Evolutionary conservation across 805 yeast genomes (phyloP), one percentile per base, ranked within the genome.

Genomic region (Hanseniaspora nectarophila): DNA sequence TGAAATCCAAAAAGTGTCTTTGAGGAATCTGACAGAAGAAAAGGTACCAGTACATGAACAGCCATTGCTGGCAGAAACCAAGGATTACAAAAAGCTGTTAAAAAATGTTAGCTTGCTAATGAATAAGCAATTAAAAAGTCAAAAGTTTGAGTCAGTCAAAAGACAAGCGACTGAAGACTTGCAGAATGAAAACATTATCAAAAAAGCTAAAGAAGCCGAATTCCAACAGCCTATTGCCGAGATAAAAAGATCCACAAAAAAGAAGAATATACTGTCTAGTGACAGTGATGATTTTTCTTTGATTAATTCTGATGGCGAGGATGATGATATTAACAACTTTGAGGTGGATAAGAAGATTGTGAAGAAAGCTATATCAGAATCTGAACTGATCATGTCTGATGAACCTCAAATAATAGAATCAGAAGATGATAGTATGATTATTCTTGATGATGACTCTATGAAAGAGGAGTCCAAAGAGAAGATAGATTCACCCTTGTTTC

Each of bases 111-210:
- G 45, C 18, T 21, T 31, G 18, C 26, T 45, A 29, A 21, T 47
- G 35, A 47, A 39, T n/a, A 47, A 47, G 21, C 44, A 39, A 20
- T 12, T 47, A 5, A 47, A 39, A 47, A 39, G 31, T 23, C 44
- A 38, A 39, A 28, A 40, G 2, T 8, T 16, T 18, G 32, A 37
- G 13, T 43, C 51, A 18, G 18, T 26, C 2, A 47, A 47, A 18
- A 47, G 51, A 31, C 5, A n/a, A 10, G 9, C 24, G 9, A 10
- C 28, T 4, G 50, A 37, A 15, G 43, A 40, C 1, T 21, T 40
- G 7, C 18, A 24, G n/a, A 40, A 26, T 12, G 43, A 40, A 34
- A 23, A 34, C 9, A 34, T 7, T 4, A 42, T 18, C 12, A 20
- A 18, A 12, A n/a, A 15, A 10, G 24, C 24, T 15, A 42, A 26